Evolutionary conservation across 31 red algal genomes (phyloP).

Genomic region (Asparagopsis taxiformis): DNA sequence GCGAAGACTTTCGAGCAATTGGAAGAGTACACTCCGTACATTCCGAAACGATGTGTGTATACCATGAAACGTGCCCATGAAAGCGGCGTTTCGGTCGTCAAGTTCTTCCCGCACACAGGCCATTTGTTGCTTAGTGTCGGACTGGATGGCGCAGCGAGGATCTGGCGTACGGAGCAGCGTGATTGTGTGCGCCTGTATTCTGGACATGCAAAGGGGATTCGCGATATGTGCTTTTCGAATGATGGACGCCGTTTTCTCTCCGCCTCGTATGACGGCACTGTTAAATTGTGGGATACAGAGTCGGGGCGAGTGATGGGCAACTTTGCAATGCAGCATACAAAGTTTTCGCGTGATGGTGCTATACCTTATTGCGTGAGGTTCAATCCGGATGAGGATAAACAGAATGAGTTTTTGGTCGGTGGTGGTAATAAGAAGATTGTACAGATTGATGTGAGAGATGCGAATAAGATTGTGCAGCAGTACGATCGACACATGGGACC

Average conservation of each 20-base stretch:
- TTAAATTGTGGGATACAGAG: constrained; percentile 72
- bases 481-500: constrained; percentile 84
- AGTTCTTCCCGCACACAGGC: constrained; percentile 58
- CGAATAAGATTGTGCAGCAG: constrained; percentile 55
- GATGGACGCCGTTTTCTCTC: constrained; percentile 58
- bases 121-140: constrained; percentile 68
- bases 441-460: constrained; percentile 72
- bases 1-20: constrained; percentile 32
- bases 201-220: constrained; percentile 63
- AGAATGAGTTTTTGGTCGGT: constrained; percentile 74
- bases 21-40: constrained; percentile 60
- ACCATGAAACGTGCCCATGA: constrained; percentile 12
- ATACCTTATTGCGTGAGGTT: constrained; percentile 59
- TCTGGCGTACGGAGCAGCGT: constrained; percentile 43
- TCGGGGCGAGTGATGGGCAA: constrained; percentile 46
- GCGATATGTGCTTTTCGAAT: constrained; percentile 48
- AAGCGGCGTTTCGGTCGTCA: constrained; percentile 54
- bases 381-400: constrained; percentile 25
- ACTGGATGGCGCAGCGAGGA: constrained; percentile 54
- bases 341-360: constrained; percentile 19
- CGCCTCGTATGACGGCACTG: constrained; percentile 52
- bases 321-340: too few relatives aligned
- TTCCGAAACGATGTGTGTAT: constrained; percentile 44
- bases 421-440: constrained; percentile 68
- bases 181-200: constrained; percentile 37